Evolutionary conservation across 306 rosid genomes (phyloP).

Genomic region (Aeschynomene evenia): DNA sequence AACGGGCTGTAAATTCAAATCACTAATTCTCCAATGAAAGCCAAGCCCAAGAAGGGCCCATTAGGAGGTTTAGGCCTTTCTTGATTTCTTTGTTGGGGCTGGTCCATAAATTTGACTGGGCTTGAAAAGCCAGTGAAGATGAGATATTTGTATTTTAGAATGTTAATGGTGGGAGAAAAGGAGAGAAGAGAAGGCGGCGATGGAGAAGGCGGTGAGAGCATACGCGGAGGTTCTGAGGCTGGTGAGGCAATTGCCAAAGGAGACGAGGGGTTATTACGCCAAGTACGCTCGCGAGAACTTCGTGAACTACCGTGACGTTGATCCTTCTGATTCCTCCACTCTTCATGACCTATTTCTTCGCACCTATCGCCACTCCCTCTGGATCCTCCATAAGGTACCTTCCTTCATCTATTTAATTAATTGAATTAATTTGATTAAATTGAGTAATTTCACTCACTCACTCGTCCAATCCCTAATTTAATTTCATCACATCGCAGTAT

Average conservation of each 20-base stretch:
- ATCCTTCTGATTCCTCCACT: slow-evolving; percentile 39
- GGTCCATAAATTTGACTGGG: no score
- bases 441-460: neutral
- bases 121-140: no score
- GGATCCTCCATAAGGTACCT: slow-evolving; percentile 78
- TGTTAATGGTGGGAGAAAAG: no score
- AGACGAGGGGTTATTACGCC: slow-evolving; percentile 39
- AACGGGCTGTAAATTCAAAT: no score
- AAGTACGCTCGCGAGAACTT: slow-evolving; percentile 71
- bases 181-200: slow-evolving; percentile 33
- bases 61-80: no score
- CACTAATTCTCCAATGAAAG: no score
- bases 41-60: no score
- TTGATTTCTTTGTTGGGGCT: no score
- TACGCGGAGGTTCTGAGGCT: slow-evolving; percentile 65
- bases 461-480: neutral
- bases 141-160: no score
- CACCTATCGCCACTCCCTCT: slow-evolving; percentile 57
- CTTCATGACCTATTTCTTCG: slow-evolving; percentile 30
- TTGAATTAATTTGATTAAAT: no score
- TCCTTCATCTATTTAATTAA: no score
- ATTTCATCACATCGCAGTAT: slow-evolving; percentile 50
- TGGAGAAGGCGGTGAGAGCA: slow-evolving; percentile 68
- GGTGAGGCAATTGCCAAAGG: slow-evolving; percentile 38
- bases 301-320: slow-evolving; percentile 37